These are phyloP conservation scores for Tolypocladium nubicola DNA, from an alignment of 2,329 filamentous ascomycete genomes.

Conservation along the genomic window DNA sequence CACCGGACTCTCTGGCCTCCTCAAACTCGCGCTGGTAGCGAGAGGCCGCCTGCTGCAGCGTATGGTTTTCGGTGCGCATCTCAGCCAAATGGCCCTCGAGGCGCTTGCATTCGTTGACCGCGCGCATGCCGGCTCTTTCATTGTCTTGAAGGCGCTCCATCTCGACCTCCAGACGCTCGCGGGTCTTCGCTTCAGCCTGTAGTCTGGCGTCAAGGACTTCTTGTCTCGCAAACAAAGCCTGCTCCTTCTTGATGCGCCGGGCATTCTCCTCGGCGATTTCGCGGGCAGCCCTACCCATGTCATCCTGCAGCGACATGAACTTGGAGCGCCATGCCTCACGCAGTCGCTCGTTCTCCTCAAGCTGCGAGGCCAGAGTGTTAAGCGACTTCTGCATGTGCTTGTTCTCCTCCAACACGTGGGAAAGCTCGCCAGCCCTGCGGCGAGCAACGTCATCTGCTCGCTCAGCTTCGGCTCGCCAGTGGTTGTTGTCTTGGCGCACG, in stretches of 20 bases:
- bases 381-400: conserved; percentile 67
- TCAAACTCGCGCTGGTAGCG: conserved; percentile 73
- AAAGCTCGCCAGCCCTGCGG: conserved; percentile 37
- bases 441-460: conserved; percentile 41
- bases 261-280: conserved; percentile 78
- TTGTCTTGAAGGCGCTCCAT: conserved; percentile 54
- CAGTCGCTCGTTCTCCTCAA: conserved; percentile 76
- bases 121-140: conserved; percentile 55
- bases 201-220: conserved; percentile 70
- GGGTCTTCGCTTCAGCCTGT: conserved; percentile 61
- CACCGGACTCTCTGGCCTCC: conserved; percentile 70
- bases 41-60: conserved; percentile 57
- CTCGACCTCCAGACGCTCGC: conserved; percentile 56
- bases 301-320: conserved; percentile 75
- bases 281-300: conserved; percentile 69
- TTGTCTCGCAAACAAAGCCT: conserved; percentile 66
- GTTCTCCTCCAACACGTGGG: conserved; percentile 45
- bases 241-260: conserved; percentile 66
- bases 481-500: conserved; percentile 44
- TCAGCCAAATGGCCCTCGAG: conserved; percentile 45
- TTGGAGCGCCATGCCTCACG: conserved; percentile 77
- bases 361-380: conserved; percentile 62
- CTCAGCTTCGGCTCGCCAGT: conserved; percentile 53
- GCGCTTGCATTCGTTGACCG: conserved; percentile 50
- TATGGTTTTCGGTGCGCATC: conserved; percentile 56